Conservation (phyloP, 345 rosid genomes). For the Brassica carinata region DNA sequence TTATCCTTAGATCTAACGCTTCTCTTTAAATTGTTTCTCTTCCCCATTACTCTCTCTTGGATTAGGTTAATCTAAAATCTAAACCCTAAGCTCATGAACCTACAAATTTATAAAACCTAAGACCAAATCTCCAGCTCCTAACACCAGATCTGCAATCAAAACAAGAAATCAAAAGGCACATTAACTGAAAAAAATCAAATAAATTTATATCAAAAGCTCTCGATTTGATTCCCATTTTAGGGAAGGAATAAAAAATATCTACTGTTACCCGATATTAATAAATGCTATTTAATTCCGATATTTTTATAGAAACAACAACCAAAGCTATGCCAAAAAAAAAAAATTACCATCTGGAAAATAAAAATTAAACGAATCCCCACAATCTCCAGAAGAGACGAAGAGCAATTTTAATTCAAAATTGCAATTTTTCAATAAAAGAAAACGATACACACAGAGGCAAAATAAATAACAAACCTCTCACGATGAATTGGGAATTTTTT, state of each 20-base stretch:
- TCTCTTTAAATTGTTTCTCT: slow-evolving; percentile 45
- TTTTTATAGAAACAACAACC: not conserved
- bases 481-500: not conserved
- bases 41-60: slow-evolving; percentile 60
- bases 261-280: not conserved
- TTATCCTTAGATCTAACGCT: slow-evolving; percentile 55
- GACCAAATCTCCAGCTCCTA: not conserved
- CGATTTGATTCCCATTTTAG: slow-evolving; percentile 12
- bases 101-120: not conserved
- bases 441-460: not conserved
- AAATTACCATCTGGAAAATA: not conserved
- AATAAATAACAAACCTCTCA: not conserved
- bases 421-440: not conserved
- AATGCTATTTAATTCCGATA: slow-evolving; percentile 10
- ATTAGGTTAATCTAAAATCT: not conserved
- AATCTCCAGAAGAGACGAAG: not conserved
- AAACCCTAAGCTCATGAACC: slow-evolving; percentile 10
- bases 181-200: not conserved
- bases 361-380: not conserved
- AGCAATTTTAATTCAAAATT: not conserved
- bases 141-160: slow-evolving; percentile 32
- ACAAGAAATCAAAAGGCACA: slow-evolving; percentile 36
- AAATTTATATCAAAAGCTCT: slow-evolving; percentile 13
- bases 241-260: slow-evolving; percentile 11
- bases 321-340: slow-evolving; percentile 1